Evolutionary conservation across 345 rosid genomes (phyloP).

Genomic region (Syzygium oleosum): DNA sequence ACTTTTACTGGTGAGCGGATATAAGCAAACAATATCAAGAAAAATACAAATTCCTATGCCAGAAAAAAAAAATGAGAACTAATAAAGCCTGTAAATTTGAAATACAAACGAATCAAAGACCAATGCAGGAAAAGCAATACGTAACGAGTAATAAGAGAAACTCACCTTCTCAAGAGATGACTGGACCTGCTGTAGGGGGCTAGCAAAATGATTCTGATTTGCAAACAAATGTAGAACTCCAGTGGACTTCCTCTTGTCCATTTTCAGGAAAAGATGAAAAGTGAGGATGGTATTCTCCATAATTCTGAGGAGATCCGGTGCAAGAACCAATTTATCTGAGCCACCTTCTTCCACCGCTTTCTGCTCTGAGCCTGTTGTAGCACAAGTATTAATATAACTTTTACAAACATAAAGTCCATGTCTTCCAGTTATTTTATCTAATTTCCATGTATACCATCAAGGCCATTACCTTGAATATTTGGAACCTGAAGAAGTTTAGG

Average conservation of each 20-base stretch:
- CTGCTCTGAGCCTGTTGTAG: slow-evolving; percentile 43
- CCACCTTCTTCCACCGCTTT: slow-evolving; percentile 48
- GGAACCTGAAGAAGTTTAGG: slow-evolving; percentile 91
- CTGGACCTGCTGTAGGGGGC: slow-evolving; percentile 69
- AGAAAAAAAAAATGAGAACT: not conserved
- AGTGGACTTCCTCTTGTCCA: slow-evolving; percentile 60
- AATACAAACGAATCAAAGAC: not conserved
- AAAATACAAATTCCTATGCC: not conserved
- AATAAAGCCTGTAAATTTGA: not conserved
- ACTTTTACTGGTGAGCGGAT: not conserved
- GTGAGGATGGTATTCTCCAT: slow-evolving; percentile 64
- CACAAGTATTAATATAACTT: not conserved
- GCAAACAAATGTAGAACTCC: slow-evolving; percentile 54
- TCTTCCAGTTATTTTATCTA: not conserved
- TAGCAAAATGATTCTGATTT: slow-evolving; percentile 53
- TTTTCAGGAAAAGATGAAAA: slow-evolving; percentile 60
- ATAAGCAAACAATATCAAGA: not conserved
- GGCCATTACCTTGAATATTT: slow-evolving; percentile 49
- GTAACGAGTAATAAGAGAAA: not conserved
- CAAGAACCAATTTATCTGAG: slow-evolving; percentile 41
- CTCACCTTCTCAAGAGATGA: slow-evolving; percentile 67
- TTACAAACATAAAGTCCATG: not conserved
- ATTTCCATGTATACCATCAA: not conserved
- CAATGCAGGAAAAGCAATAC: not conserved
- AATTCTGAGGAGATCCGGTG: slow-evolving; percentile 52